Conservation (phyloP, 73 alveolate species). For the Effrenium voratum region DNA sequence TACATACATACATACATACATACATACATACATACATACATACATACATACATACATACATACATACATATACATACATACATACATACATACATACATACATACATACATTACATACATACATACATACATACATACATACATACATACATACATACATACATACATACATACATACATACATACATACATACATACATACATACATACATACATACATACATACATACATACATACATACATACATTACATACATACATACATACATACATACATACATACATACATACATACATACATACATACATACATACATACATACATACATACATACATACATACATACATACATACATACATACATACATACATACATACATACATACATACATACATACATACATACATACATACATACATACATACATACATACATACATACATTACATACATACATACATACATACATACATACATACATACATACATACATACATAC, state of each 20-base stretch:
- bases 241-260: background rate
- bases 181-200: background rate
- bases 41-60: background rate
- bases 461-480: background rate
- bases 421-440: background rate
- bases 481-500: background rate
- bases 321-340: background rate
- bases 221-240: background rate
- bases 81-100: background rate
- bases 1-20: background rate
- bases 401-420: background rate
- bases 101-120: background rate
- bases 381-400: background rate
- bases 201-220: background rate
- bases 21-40: background rate
- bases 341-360: background rate
- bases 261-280: background rate
- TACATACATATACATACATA: background rate
- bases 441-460: background rate
- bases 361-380: background rate
- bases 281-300: background rate
- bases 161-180: background rate
- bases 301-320: background rate
- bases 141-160: background rate
- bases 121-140: background rate